A percentile compares a stretch with the other conserved stretches of the same genome.
phyloP scores from a whole-genome alignment of 345 rosid species.

The Citrus australasica region DNA sequence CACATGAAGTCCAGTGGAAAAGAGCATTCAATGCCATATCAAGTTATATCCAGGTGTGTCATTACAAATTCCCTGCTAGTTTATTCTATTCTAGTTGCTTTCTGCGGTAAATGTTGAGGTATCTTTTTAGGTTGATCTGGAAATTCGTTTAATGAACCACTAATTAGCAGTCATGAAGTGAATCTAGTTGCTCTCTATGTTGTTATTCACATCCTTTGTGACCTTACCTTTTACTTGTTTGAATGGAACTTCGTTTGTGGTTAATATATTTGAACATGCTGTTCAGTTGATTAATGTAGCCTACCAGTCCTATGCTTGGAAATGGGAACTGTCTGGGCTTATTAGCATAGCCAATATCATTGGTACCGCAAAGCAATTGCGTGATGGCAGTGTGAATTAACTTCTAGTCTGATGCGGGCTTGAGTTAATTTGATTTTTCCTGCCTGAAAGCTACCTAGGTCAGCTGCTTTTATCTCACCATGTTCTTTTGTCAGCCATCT shows the following conservation, averaged over 20 bases:
- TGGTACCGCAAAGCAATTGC: not conserved
- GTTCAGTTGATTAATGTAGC: not conserved
- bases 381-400: not conserved
- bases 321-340: not conserved
- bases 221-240: not conserved
- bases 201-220: slow-evolving; percentile 1
- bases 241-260: not conserved
- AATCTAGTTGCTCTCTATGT: not conserved
- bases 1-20: slow-evolving; percentile 98
- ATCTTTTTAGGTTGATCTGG: slow-evolving; percentile 1
- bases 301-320: not conserved
- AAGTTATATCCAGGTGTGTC: slow-evolving; percentile 92
- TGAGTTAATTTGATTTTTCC: not conserved
- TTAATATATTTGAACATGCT: not conserved
- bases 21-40: slow-evolving; percentile 98
- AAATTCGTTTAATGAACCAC: slow-evolving; percentile 1
- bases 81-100: not conserved
- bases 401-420: not conserved
- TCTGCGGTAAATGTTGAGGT: not conserved
- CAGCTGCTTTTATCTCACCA: not conserved
- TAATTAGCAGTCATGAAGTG: not conserved
- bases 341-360: not conserved
- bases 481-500: not conserved
- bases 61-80: not conserved
- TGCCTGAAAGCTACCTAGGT: not conserved